phyloP scores from a whole-genome alignment of 306 rosid genomes.

The Fragaria vesca region DNA sequence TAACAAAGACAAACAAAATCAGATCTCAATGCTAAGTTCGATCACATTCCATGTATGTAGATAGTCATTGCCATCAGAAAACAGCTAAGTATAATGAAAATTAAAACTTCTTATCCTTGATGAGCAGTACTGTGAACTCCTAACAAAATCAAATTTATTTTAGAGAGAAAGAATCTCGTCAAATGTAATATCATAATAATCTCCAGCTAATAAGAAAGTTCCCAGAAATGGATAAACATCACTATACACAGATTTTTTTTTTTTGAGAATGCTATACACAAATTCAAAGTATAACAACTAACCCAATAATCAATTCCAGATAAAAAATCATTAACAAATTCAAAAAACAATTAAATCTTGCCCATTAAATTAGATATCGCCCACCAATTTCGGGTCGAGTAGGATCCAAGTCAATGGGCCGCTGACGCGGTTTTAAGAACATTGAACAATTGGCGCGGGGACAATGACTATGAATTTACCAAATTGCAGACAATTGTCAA shows the following conservation, averaged over 20 bases:
- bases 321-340: too few relatives aligned
- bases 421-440: not conserved
- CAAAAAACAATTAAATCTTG: not conserved
- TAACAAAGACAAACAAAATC: not conserved
- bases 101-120: not conserved
- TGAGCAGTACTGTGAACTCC: too few relatives aligned
- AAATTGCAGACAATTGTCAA: not conserved
- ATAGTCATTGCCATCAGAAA: too few relatives aligned
- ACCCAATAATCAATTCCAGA: not conserved
- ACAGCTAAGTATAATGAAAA: too few relatives aligned
- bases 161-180: not conserved
- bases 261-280: not conserved
- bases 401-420: not conserved
- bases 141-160: too few relatives aligned
- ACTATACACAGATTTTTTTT: not conserved
- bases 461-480: not conserved
- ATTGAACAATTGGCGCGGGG: not conserved
- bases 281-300: not conserved
- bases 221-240: not conserved
- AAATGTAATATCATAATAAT: too few relatives aligned
- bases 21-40: not conserved
- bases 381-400: not conserved
- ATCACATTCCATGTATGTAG: not conserved
- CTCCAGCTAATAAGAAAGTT: not conserved
- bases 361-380: not conserved